Conservation (phyloP, 1,284 basidiomycete genomes). For the Cutaneotrichosporon sp. region DNA sequence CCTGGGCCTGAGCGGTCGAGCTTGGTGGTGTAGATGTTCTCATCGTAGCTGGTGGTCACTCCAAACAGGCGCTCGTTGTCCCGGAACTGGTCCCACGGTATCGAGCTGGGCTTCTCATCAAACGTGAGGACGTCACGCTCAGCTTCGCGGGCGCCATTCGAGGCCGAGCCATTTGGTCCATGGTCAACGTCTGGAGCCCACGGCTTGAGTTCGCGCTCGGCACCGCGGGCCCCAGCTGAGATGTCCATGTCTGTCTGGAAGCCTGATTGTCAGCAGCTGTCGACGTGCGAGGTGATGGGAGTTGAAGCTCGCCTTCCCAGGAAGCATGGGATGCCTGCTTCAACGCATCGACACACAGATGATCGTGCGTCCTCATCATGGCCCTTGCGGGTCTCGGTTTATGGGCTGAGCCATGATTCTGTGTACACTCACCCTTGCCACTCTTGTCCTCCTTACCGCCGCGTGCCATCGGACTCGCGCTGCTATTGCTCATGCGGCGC, state of each 20-base stretch:
- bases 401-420: background rate
- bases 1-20: conserved; percentile 78
- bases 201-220: conserved; percentile 74
- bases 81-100: conserved; percentile 90
- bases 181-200: conserved; percentile 57
- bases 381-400: too few relatives aligned
- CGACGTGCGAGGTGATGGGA: too few relatives aligned
- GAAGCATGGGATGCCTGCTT: too few relatives aligned
- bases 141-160: background rate
- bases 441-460: conserved; percentile 11
- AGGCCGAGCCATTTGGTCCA: conserved; percentile 23
- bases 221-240: conserved; percentile 50
- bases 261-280: conserved; percentile 49
- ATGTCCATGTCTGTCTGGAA: conserved; percentile 90
- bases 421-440: conserved; percentile 14
- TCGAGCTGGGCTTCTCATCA: conserved; percentile 28
- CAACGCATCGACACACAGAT: too few relatives aligned
- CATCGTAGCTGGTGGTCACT: conserved; percentile 84
- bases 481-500: conserved; percentile 13
- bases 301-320: too few relatives aligned
- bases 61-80: conserved; percentile 92
- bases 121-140: conserved; percentile 41
- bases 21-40: conserved; percentile 92
- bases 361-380: background rate
- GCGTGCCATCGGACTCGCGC: conserved; percentile 3